These are phyloP conservation scores for Fusarium sp. DNA, from an alignment of 2,329 filamentous ascomycete species.

Conservation along the genomic window DNA sequence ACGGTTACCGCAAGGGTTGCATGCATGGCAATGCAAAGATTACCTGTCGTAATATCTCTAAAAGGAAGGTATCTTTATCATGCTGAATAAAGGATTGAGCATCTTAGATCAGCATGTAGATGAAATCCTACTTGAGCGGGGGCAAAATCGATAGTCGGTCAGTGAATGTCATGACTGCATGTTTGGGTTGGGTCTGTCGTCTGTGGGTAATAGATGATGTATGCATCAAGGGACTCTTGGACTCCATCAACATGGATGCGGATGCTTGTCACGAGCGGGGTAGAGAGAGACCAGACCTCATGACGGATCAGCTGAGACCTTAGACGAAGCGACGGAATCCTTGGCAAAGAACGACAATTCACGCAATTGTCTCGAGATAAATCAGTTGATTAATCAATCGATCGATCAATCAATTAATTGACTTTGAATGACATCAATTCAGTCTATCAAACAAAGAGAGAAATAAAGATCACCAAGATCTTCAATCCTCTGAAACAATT, in stretches of 20 bases:
- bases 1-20: background rate
- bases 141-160: slow-evolving; percentile 14
- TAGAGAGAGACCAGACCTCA: slow-evolving; percentile 19
- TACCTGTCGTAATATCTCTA: slow-evolving; percentile 6
- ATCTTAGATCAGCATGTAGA: slow-evolving; percentile 14
- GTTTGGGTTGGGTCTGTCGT: background rate
- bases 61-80: slow-evolving; percentile 15
- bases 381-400: background rate
- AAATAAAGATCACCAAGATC: slow-evolving; percentile 26
- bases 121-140: slow-evolving; percentile 7
- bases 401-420: background rate
- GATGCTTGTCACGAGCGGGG: slow-evolving; percentile 26
- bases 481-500: slow-evolving; percentile 20
- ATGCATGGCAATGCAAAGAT: slow-evolving; percentile 11
- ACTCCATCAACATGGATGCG: too few species aligned
- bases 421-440: slow-evolving; percentile 11
- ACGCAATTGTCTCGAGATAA: background rate
- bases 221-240: slow-evolving; percentile 17
- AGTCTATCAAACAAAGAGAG: background rate
- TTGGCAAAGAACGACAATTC: background rate
- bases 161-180: slow-evolving; percentile 7
- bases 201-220: slow-evolving; percentile 11
- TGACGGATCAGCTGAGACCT: slow-evolving; percentile 31
- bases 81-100: background rate
- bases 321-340: background rate